These are phyloP conservation scores for Colletotrichum sp. DNA, from an alignment of 2,329 filamentous ascomycete genomes.

Conservation along the genomic window DNA sequence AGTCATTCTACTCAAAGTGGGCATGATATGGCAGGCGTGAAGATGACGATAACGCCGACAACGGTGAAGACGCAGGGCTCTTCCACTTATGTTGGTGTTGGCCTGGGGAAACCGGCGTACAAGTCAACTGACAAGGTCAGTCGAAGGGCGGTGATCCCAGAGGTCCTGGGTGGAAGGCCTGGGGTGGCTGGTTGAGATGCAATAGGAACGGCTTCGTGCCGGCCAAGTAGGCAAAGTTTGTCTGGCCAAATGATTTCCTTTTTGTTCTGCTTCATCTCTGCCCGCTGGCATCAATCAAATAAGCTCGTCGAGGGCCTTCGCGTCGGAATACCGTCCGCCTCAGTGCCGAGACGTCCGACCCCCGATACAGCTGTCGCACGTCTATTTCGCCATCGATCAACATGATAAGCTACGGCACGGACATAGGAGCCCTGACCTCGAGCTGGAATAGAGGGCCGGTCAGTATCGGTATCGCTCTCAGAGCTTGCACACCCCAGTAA, in stretches of 20 bases:
- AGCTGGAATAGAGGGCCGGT: neutral
- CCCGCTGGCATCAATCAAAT: constrained; percentile 3
- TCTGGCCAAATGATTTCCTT: constrained; percentile 4
- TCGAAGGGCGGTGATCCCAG: neutral
- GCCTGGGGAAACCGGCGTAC: neutral
- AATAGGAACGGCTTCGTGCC: constrained; percentile 8
- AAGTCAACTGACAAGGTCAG: neutral
- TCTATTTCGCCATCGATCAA: constrained; percentile 14
- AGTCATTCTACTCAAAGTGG: neutral
- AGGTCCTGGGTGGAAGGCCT: neutral
- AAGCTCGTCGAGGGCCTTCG: constrained; percentile 11
- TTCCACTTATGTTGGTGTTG: neutral
- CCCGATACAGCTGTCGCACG: constrained; percentile 20
- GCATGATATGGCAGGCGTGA: neutral
- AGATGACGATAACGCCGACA: neutral
- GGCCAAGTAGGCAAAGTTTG: neutral
- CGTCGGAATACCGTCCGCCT: constrained; percentile 2
- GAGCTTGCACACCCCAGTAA: neutral
- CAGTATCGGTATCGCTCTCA: neutral
- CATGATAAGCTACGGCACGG: constrained; percentile 10
- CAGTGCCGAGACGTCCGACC: constrained; percentile 15
- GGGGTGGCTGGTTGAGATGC: neutral
- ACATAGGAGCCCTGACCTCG: neutral
- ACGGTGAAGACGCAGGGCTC: neutral
- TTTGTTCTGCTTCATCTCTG: neutral